Percentiles rank a stretch among this genome's conserved stretches.
phyloP scores from a whole-genome alignment of 306 rosid species.

The Benincasa hispida region DNA sequence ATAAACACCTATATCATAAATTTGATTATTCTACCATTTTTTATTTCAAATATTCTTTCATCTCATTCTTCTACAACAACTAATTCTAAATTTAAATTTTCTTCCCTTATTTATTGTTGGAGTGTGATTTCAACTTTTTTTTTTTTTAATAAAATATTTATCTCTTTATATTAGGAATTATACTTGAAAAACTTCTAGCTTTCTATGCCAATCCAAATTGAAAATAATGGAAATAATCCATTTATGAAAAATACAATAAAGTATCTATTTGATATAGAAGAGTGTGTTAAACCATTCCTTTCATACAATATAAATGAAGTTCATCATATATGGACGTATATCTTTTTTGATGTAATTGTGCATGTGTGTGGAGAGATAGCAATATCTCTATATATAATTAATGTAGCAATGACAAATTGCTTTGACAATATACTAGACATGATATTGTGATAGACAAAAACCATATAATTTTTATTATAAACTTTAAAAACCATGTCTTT shows the following conservation, averaged over 20 bases:
- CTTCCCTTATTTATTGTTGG: too few species aligned
- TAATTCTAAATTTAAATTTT: too few species aligned
- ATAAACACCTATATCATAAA: too few species aligned
- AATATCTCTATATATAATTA: neutral
- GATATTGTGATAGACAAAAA: neutral
- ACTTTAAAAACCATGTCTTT: too few species aligned
- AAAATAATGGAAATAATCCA: neutral
- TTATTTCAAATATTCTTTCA: too few species aligned
- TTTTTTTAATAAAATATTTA: too few species aligned
- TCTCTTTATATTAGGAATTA: neutral
- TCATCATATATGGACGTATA: neutral
- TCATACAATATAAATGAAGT: neutral
- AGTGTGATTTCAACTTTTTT: too few species aligned
- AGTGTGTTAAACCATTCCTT: neutral
- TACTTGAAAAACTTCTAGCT: neutral
- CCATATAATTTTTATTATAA: too few species aligned
- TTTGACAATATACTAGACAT: neutral
- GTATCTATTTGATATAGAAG: neutral
- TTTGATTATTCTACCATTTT: too few species aligned
- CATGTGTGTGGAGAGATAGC: neutral
- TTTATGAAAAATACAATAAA: neutral
- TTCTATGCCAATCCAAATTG: neutral
- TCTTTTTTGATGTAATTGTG: neutral
- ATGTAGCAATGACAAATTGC: neutral
- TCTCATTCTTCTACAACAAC: too few species aligned